Base-by-base conservation (phyloP, 352 stramenopile genomes). In the Pythium diclinum region DNA sequence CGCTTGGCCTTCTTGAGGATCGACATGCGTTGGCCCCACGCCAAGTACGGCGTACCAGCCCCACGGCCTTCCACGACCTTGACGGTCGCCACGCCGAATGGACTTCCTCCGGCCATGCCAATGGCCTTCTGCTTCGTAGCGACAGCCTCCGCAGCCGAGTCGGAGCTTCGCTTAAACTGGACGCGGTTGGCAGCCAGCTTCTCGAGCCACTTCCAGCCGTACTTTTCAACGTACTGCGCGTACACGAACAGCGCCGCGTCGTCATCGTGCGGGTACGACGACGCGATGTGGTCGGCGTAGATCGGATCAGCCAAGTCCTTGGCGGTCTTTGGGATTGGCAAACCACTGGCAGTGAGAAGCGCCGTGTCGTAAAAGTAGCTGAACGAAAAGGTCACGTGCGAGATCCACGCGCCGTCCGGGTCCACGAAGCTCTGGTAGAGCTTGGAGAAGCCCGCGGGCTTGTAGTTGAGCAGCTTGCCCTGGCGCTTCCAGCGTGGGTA, bases 1-100 rank as follows among this genome's bases (percentile, higher is more conserved):
- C 85, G 72, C 58, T 75, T 81, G 23, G 74, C 74, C 61, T 88
- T 82, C 59, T 77, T 77, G 19, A 89, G 52, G 70, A 87, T 85
- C 28, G 77, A 76, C 34, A 85, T 71, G 64, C 76, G 75, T 63
- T 88, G 79, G 30, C 75, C 75, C 76, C 76, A 87, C 5, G 63
- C 40, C 23, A 85, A 47, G 48, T 72, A 83, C 25, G 75, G 69
- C 30, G 65, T 71, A 47, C 63, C 73, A 17, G 65, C 72, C 47
- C 63, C 73, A n/a, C n/a, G 16, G n/a, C 42, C 42, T 14, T 48
- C 16, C 42, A 55, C 48, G 10, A 9, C 5, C 21, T 55, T 55
- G 23, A 32, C 21, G 8, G 48, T 32, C 5, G 21, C 10, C 9
- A 46, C 25, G 58, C 25, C 28, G 8, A 46, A 34, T 5, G 71